Conservation (phyloP, 2,329 filamentous ascomycete species). For the Septoria linicola region DNA sequence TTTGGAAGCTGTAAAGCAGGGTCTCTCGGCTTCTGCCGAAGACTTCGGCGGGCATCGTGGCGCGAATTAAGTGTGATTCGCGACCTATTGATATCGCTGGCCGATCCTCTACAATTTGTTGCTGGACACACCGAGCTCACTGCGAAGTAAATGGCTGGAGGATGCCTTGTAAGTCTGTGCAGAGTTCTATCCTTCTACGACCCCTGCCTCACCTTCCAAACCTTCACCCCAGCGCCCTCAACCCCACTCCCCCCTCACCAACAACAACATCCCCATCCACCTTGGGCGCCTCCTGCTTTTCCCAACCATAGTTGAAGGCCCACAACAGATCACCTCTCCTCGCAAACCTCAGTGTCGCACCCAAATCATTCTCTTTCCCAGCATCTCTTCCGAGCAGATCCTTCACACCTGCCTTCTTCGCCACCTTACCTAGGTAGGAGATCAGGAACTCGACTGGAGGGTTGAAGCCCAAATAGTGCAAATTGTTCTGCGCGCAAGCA, state of each 20-base stretch:
- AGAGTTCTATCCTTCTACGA: too few relatives aligned
- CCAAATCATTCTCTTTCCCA: conserved; percentile 24
- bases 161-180: too few relatives aligned
- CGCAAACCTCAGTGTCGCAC: conserved; percentile 24
- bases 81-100: too few relatives aligned
- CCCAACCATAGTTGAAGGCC: conserved; percentile 30
- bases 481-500: conserved; percentile 22
- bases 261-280: conserved; percentile 23
- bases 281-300: conserved; percentile 19
- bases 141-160: too few relatives aligned
- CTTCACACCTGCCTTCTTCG: conserved; percentile 19
- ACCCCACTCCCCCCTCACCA: conserved; percentile 22
- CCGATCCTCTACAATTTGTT: too few relatives aligned
- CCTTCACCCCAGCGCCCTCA: conserved; percentile 22
- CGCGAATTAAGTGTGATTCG: too few relatives aligned
- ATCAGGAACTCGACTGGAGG: conserved; percentile 25
- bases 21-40: too few relatives aligned
- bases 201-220: conserved; percentile 25
- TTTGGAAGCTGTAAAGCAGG: too few relatives aligned
- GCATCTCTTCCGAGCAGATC: conserved; percentile 22
- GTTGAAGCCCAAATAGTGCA: conserved; percentile 29
- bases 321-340: conserved; percentile 27
- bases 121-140: too few relatives aligned
- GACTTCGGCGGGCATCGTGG: too few relatives aligned
- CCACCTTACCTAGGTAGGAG: conserved; percentile 26